Evolutionary conservation across 2,329 filamentous ascomycete species (phyloP), one percentile per base, ranked within the genome.

Genomic region (Exophiala spinifera): DNA sequence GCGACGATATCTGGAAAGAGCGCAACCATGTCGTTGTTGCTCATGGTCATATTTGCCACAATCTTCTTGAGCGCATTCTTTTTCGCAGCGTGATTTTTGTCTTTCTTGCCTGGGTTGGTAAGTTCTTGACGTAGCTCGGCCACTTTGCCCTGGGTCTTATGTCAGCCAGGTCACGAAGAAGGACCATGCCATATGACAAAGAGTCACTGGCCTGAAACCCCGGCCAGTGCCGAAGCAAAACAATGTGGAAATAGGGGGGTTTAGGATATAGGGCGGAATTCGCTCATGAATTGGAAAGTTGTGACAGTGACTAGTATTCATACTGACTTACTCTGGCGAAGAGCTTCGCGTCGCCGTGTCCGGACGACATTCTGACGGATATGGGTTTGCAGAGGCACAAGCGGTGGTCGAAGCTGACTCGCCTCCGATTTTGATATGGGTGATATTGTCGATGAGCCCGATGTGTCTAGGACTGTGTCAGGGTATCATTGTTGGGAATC

Each of bases 11-110:
- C 94, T 15, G 92, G 91, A 65, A 99, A 99, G 49, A 99, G 79
- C 36, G 90, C 91, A 51, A 97, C 88, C 94, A 99, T 99, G 73
- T 99, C 94, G 69, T 97, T 99, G 76, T 99, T 99, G 82, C 92
- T 97, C 94, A 99, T 99, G 62, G 94, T 99, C 94, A 99, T 99
- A 71, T 99, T 99, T 70, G 94, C 94, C 65, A 99, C 94, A 64
- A 99, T 97, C 81, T 96, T 96, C 82, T 99, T 99, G 60, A 99
- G 81, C 10, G 94, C 91, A 69, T 96, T 95, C 82, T 97, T 97
- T 80, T 97, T 99, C 63, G 85, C 84, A 42, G 87, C 82, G 74
- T 90, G 87, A 75, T 95, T 96, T 82, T 96, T 97, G 77, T 99
- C 94, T 78, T 97, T 99, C 79, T 95, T 96, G 63, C 89, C 87